Evolutionary conservation across 345 rosid species (phyloP).

Genomic region (Viola odorata): DNA sequence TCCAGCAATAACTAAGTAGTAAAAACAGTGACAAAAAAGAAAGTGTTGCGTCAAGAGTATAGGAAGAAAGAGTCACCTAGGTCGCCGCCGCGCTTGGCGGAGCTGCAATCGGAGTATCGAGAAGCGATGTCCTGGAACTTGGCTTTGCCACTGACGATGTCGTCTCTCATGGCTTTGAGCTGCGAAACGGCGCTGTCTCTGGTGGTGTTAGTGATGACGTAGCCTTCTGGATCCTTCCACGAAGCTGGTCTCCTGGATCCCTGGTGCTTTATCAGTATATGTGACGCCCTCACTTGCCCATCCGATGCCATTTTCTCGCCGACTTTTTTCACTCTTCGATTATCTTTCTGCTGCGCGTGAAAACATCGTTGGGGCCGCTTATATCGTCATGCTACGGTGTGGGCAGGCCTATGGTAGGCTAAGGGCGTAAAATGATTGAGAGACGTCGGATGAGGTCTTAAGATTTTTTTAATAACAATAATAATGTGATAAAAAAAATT

Average conservation of each 20-base stretch:
- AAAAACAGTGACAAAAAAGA: no score
- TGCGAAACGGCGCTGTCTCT: constrained; percentile 66
- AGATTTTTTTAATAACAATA: no score
- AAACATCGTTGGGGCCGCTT: no score
- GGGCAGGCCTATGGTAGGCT: no score
- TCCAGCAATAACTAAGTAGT: no score
- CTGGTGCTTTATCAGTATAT: constrained; percentile 86
- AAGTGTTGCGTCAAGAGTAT: no score
- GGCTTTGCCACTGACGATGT: constrained; percentile 65
- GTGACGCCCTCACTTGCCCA: constrained; percentile 70
- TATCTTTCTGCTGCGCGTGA: no score
- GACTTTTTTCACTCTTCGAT: no score
- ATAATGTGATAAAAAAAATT: no score
- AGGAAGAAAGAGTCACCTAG: constrained; percentile 40
- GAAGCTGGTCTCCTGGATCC: constrained; percentile 91
- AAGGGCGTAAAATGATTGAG: no score
- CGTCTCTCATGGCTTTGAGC: constrained; percentile 67
- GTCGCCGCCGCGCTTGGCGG: constrained; percentile 97
- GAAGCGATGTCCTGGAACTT: constrained; percentile 77
- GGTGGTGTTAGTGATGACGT: constrained; percentile 56
- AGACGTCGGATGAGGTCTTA: no score
- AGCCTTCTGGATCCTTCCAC: constrained; percentile 97
- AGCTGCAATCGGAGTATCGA: constrained; percentile 85
- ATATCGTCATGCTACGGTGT: no score
- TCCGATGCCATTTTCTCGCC: constrained; percentile 17